Conservation (phyloP, 805 yeast genomes). For the Dipodascus geniculatus region DNA sequence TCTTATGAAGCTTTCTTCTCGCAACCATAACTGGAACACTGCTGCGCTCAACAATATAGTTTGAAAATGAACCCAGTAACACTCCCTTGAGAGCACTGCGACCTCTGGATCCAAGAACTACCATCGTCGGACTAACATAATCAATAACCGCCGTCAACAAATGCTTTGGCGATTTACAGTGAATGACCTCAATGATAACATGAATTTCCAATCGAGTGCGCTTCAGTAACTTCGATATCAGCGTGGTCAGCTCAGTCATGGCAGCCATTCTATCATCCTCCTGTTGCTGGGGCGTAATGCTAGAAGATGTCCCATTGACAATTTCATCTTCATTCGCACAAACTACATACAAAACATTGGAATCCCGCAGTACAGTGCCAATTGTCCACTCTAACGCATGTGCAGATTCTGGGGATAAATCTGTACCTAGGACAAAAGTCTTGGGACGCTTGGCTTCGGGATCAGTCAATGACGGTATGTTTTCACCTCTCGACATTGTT, state of each 20-base stretch:
- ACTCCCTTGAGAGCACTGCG: constrained; percentile 56
- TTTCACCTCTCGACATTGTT: constrained; percentile 55
- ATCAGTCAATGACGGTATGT: constrained; percentile 35
- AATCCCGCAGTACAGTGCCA: constrained; percentile 75
- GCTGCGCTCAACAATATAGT: constrained; percentile 58
- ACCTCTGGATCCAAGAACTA: constrained; percentile 67
- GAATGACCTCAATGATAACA: constrained; percentile 60
- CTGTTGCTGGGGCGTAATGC: constrained; percentile 15
- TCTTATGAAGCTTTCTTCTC: constrained; percentile 56
- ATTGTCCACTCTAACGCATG: constrained; percentile 83
- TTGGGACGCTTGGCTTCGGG: constrained; percentile 26
- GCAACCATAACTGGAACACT: constrained; percentile 77
- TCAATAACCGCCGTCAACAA: constrained; percentile 59
- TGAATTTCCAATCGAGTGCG: constrained; percentile 63
- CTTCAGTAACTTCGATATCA: constrained; percentile 35
- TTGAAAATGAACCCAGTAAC: constrained; percentile 59
- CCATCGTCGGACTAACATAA: constrained; percentile 59
- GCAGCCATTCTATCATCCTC: constrained; percentile 33
- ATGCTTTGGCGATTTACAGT: constrained; percentile 66
- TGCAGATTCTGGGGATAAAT: constrained; percentile 68
- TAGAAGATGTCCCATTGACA: constrained; percentile 6
- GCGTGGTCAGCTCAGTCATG: constrained; percentile 33
- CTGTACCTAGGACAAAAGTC: constrained; percentile 68
- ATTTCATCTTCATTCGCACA: constrained; percentile 27
- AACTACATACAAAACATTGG: constrained; percentile 67